Conservation (phyloP, 2,329 filamentous ascomycete species). For the Knufia fluminis region DNA sequence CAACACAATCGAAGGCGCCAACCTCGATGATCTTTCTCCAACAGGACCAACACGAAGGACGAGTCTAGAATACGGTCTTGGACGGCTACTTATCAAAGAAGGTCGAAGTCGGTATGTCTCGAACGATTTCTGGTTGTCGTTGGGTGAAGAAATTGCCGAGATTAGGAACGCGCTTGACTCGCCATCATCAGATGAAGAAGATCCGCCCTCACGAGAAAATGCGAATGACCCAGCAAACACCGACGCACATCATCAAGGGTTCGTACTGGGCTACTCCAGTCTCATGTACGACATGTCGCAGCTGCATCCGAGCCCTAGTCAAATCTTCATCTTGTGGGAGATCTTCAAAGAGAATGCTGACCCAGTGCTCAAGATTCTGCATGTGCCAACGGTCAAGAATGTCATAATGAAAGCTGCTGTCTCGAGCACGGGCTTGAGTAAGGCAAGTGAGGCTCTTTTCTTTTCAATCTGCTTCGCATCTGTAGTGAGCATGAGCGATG, state of each 20-base stretch:
- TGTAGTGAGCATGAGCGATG: constrained; percentile 40
- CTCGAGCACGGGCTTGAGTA: constrained; percentile 41
- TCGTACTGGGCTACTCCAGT: constrained; percentile 52
- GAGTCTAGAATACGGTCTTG: constrained; percentile 40
- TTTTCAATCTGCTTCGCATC: constrained; percentile 54
- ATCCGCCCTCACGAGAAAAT: constrained; percentile 37
- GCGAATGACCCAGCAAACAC: constrained; percentile 26
- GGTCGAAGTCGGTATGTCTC: constrained; percentile 53
- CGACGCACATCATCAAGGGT: constrained; percentile 46
- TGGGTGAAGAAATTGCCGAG: constrained; percentile 56
- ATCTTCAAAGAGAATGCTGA: constrained; percentile 53
- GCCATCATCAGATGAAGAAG: constrained; percentile 45
- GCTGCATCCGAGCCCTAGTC: constrained; percentile 46
- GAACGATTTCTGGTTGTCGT: constrained; percentile 51
- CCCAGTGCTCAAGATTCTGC: constrained; percentile 51
- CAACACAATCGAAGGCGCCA: constrained; percentile 18
- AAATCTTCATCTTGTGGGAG: constrained; percentile 47
- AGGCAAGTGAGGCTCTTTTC: constrained; percentile 46
- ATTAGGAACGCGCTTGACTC: constrained; percentile 53
- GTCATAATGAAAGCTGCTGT: constrained; percentile 43
- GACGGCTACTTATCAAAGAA: constrained; percentile 50
- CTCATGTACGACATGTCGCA: constrained; percentile 45
- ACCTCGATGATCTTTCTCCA: not conserved
- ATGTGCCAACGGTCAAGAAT: constrained; percentile 45
- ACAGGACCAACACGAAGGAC: not conserved